Conservation (phyloP, 805 yeast genomes). For the Blastobotrys attinorum region DNA sequence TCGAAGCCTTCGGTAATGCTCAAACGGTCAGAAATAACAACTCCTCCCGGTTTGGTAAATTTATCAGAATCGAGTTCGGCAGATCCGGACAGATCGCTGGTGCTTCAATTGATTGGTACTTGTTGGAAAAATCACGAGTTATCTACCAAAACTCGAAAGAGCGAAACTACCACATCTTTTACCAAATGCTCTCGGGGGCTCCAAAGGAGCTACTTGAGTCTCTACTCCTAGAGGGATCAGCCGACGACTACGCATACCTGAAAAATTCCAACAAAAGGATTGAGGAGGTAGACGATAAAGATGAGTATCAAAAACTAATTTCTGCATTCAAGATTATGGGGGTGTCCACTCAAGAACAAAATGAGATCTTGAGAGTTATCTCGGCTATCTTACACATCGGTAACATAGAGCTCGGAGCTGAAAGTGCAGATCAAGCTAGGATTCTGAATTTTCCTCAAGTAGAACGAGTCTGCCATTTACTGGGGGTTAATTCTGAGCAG, state of each 20-base stretch:
- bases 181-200: slow-evolving; percentile 73
- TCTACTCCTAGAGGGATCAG: slow-evolving; percentile 36
- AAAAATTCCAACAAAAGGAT: slow-evolving; percentile 46
- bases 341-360: slow-evolving; percentile 46
- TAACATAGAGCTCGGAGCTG: slow-evolving; percentile 63
- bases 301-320: slow-evolving; percentile 55
- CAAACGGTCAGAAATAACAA: slow-evolving; percentile 90
- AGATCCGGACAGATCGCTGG: slow-evolving; percentile 61
- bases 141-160: slow-evolving; percentile 66
- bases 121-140: slow-evolving; percentile 89
- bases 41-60: slow-evolving; percentile 95
- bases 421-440: slow-evolving; percentile 66
- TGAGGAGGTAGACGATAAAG: slow-evolving; percentile 68
- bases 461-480: slow-evolving; percentile 45
- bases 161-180: slow-evolving; percentile 89
- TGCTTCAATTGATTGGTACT: slow-evolving; percentile 90
- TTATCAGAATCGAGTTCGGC: slow-evolving; percentile 76
- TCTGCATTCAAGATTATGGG: slow-evolving; percentile 71
- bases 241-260: slow-evolving; percentile 51
- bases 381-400: slow-evolving; percentile 82
- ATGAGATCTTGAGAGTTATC: slow-evolving; percentile 53
- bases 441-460: slow-evolving; percentile 47
- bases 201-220: slow-evolving; percentile 30
- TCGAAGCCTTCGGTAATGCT: slow-evolving; percentile 96
- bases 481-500: slow-evolving; percentile 53